Evolutionary conservation across 2,329 filamentous ascomycete species (phyloP).

Genomic region (Talaromyces rugulosus): DNA sequence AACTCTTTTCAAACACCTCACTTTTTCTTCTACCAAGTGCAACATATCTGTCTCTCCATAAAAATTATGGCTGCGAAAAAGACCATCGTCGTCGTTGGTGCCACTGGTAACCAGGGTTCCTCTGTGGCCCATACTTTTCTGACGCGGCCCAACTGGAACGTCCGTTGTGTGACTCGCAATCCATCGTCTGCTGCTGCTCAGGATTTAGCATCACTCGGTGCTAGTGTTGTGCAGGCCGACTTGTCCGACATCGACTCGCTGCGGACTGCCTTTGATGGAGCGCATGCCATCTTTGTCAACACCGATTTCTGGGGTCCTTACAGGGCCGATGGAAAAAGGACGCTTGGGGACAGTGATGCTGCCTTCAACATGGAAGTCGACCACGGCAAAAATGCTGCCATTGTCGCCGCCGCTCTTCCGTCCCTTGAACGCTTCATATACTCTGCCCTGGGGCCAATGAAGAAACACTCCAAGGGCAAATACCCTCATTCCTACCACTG

Average conservation of each 20-base stretch:
- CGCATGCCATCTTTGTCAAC: conserved; percentile 51
- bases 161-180: conserved; percentile 31
- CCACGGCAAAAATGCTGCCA: conserved; percentile 54
- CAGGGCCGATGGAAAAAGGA: conserved; percentile 17
- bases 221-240: conserved; percentile 26
- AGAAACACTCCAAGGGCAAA: conserved; percentile 44
- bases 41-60: background rate
- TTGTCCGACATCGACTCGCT: conserved; percentile 26
- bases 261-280: conserved; percentile 32
- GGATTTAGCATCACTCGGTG: conserved; percentile 20
- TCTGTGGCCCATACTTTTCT: conserved; percentile 21
- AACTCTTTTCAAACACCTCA: background rate
- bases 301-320: conserved; percentile 46
- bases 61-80: background rate
- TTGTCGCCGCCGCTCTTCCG: conserved; percentile 45
- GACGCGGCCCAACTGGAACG: conserved; percentile 18
- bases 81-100: conserved; percentile 30
- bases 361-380: conserved; percentile 48
- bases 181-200: conserved; percentile 20
- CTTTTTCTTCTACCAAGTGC: background rate
- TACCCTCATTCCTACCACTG: conserved; percentile 45
- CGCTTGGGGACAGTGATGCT: background rate
- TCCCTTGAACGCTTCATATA: conserved; percentile 48
- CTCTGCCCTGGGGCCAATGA: conserved; percentile 50
- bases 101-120: conserved; percentile 31